A percentile compares a stretch with the other conserved stretches of the same genome.
phyloP scores from a whole-genome alignment of 805 yeast species.

The Clavispora fructus region DNA sequence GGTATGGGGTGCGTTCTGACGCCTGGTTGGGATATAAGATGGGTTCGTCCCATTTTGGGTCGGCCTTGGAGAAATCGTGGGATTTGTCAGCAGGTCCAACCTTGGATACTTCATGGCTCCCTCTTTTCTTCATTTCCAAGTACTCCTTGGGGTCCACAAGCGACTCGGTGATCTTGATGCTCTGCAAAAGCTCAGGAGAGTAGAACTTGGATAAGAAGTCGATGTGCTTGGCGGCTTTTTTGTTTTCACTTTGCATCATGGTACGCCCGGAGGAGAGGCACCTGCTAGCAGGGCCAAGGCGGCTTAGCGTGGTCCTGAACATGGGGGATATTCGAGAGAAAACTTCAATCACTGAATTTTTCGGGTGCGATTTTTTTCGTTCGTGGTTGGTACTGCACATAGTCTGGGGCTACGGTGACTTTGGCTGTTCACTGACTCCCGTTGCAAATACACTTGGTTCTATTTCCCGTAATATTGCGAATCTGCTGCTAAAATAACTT shows the following conservation, averaged over 20 bases:
- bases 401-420: not conserved
- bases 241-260: slow-evolving; percentile 1
- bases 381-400: not conserved
- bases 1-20: slow-evolving; percentile 48
- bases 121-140: slow-evolving; percentile 30
- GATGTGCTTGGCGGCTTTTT: slow-evolving; percentile 38
- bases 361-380: not conserved
- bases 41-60: slow-evolving; percentile 72
- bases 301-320: slow-evolving; percentile 8
- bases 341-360: not conserved
- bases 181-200: slow-evolving; percentile 72
- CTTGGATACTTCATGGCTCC: slow-evolving; percentile 29
- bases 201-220: slow-evolving; percentile 68
- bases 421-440: too few species aligned
- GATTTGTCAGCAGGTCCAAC: slow-evolving; percentile 63
- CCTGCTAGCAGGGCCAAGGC: slow-evolving; percentile 2
- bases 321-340: not conserved
- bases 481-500: too few species aligned
- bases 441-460: too few species aligned
- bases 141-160: slow-evolving; percentile 63
- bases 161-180: slow-evolving; percentile 77
- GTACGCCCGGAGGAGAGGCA: slow-evolving; percentile 1
- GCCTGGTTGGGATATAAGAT: slow-evolving; percentile 47
- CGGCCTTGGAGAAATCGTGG: slow-evolving; percentile 66
- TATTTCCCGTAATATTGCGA: too few species aligned